Evolutionary conservation across 208 protist genomes (phyloP), one percentile per base, ranked within the genome.

Genomic region (Angomonas deanei): DNA sequence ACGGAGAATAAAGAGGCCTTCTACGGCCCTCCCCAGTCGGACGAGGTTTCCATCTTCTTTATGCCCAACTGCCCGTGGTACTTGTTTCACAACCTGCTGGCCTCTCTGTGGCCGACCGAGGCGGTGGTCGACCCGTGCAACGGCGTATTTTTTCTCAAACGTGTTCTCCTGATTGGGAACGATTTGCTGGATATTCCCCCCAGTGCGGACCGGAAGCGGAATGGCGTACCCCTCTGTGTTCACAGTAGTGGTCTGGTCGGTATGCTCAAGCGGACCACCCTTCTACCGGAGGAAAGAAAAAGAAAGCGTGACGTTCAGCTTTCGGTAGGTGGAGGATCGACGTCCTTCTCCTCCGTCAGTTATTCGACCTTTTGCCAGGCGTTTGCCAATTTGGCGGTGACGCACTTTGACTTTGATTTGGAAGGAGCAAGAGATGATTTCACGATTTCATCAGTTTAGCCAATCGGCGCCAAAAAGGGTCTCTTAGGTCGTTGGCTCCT

Each of bases 11-110:
- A 24, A 10, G 67, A 75, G 19, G 80, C 74, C 17, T 72, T 63
- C 1, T 86, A 86, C 53, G 61, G 39, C 33, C 67, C 78, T 4
- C 31, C 2, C 8, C 56, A 39, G 15, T 2, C 28, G 10, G 15
- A 52, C 11, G 58, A 72, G 15, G 19, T 85, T 8, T 59, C 82
- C 19, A 64, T 86, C n/a, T 68, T 81, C 13, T 91, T 82, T 59
- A 75, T 84, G 49, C 84, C 79, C 3, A 80, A 85, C 67, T 78
- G 74, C 39, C 84, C 84, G 5, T 91, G 84, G 84, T 52, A 63
- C 26, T 50, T 91, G 38, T 54, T 86, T n/a, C 77, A 80, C 56
- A 91, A 91, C 64, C 28, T 73, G 23, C 66, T 86, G 39, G 68
- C 70, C 31, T 61, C 73, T 1, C 83, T 79, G 48, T 74, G 68